Percentiles rank a stretch among this genome's conserved stretches.
These are phyloP conservation scores for Stereum hirsutum DNA, from an alignment of 1,284 basidiomycete species.

Conservation along the genomic window DNA sequence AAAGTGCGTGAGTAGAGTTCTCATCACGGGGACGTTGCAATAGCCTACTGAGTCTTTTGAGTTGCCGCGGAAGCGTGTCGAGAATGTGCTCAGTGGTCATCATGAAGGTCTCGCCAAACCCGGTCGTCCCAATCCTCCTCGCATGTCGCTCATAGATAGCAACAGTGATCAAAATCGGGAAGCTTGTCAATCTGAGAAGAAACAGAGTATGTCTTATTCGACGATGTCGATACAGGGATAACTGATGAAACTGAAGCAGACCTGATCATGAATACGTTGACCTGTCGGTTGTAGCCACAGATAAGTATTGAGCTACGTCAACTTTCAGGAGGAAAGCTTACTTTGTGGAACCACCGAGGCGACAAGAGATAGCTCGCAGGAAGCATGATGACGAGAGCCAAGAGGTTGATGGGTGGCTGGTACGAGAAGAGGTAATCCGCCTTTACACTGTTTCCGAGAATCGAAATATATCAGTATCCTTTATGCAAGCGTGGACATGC, in stretches of 20 bases:
- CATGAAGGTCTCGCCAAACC: conserved; percentile 64
- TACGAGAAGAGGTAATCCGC: conserved; percentile 90
- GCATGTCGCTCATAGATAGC: conserved; percentile 80
- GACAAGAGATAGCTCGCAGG: conserved; percentile 73
- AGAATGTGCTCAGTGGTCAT: conserved; percentile 58
- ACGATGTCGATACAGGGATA: no score
- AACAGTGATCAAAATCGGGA: conserved; percentile 78
- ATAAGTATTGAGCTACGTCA: conserved; percentile 4
- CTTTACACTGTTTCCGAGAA: conserved; percentile 49
- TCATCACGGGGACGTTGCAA: conserved; percentile 1
- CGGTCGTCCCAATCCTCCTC: conserved; percentile 49
- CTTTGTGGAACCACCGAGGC: conserved; percentile 83
- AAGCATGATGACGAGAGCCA: conserved; percentile 76
- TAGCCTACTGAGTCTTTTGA: conserved; percentile 65
- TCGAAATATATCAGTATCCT: no score
- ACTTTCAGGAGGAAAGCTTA: conserved; percentile 16
- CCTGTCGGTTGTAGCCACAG: conserved; percentile 29
- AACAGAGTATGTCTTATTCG: not conserved
- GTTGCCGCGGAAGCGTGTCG: conserved; percentile 60
- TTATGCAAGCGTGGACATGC: no score
- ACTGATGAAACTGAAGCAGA: conserved; percentile 13
- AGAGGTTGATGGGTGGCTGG: conserved; percentile 82
- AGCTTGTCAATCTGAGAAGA: conserved; percentile 60
- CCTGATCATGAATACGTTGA: conserved; percentile 84
- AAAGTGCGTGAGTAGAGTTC: conserved; percentile 9